phyloP scores from a whole-genome alignment of 2,329 filamentous ascomycete genomes.

The Cladobotryum protrusum region DNA sequence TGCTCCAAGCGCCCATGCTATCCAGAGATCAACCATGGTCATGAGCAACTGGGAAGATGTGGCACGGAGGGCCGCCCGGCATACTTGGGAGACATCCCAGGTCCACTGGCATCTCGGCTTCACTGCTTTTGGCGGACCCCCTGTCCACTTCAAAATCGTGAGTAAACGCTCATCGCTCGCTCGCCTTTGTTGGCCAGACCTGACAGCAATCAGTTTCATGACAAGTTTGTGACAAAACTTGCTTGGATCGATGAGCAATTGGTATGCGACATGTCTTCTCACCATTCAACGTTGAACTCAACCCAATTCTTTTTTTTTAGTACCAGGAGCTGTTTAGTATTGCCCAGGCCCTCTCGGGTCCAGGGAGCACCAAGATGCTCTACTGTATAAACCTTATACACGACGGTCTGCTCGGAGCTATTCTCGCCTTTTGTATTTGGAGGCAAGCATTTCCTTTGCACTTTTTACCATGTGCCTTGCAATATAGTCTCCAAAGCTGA shows the following conservation, averaged over 20 bases:
- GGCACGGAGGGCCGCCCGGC: no score
- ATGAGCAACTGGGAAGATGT: no score
- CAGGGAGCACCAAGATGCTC: constrained; percentile 64
- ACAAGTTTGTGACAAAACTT: constrained; percentile 53
- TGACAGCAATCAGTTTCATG: constrained; percentile 38
- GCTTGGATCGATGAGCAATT: constrained; percentile 65
- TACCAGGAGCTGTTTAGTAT: constrained; percentile 69
- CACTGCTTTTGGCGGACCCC: constrained; percentile 60
- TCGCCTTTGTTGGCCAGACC: not conserved
- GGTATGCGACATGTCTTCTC: constrained; percentile 28
- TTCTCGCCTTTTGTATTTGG: constrained; percentile 59
- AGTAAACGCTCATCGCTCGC: constrained; percentile 10
- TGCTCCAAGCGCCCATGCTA: no score
- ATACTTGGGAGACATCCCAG: no score
- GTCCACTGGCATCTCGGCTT: constrained; percentile 54
- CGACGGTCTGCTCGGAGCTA: constrained; percentile 50
- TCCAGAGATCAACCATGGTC: no score
- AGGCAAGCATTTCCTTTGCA: constrained; percentile 33
- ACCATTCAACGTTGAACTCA: not conserved
- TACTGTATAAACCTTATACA: constrained; percentile 63
- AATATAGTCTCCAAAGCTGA: constrained; percentile 12
- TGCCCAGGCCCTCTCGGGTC: constrained; percentile 61
- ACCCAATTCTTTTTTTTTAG: constrained; percentile 35
- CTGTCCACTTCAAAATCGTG: constrained; percentile 63
- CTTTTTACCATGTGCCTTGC: no score